These are phyloP conservation scores for Irpex sp. DNA, from an alignment of 1,284 basidiomycete genomes.

Conservation along the genomic window DNA sequence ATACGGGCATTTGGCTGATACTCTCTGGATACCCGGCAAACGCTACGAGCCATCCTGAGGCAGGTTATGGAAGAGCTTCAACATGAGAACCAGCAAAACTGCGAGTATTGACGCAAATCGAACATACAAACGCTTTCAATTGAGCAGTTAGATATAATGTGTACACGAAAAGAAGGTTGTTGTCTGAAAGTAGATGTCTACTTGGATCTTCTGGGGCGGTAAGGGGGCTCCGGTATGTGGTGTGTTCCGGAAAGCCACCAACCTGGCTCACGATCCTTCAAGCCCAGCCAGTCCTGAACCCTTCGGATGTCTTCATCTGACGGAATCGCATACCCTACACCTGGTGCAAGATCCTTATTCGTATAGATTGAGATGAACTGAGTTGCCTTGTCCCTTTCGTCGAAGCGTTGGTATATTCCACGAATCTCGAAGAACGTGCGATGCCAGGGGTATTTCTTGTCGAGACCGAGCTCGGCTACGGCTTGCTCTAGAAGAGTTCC, in stretches of 20 bases:
- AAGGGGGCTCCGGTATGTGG: no score
- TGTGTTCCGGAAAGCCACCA: background rate
- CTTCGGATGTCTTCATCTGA: background rate
- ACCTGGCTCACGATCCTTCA: background rate
- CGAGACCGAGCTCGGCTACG: background rate
- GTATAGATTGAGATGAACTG: background rate
- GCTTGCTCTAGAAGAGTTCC: background rate
- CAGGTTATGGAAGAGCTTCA: no score
- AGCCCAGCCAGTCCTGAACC: background rate
- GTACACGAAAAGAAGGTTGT: no score
- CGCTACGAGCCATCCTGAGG: no score
- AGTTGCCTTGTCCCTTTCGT: background rate
- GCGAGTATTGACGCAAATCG: no score
- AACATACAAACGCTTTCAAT: no score
- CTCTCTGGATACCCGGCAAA: no score
- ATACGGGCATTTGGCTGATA: no score
- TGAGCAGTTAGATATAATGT: no score
- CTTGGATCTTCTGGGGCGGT: no score
- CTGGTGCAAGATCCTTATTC: background rate
- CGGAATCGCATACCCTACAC: background rate
- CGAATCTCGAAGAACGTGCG: background rate
- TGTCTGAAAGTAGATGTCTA: no score
- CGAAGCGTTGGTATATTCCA: background rate
- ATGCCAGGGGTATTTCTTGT: background rate
- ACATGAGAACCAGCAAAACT: no score